phyloP scores from a whole-genome alignment of 805 yeast species.

The Ogataea ganodermae region DNA sequence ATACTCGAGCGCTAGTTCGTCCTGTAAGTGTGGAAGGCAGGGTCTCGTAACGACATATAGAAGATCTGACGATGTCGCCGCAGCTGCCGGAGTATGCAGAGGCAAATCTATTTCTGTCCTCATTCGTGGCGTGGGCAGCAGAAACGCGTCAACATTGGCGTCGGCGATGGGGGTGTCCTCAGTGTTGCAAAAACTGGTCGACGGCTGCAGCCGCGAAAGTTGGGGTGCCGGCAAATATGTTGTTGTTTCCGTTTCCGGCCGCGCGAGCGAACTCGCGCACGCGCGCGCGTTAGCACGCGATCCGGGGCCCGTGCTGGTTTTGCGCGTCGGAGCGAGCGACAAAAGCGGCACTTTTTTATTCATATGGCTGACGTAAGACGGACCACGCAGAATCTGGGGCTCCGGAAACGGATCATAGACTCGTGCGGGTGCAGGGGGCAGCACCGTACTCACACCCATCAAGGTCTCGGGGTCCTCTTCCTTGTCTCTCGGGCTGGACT shows the following conservation, averaged over 20 bases:
- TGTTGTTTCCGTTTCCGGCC: not conserved
- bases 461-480: no score
- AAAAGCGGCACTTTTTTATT: slow-evolving; percentile 8
- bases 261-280: not conserved
- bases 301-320: not conserved
- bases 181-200: slow-evolving; percentile 5
- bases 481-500: not conserved
- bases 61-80: not conserved
- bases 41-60: not conserved
- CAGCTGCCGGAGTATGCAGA: not conserved
- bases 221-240: not conserved
- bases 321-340: slow-evolving; percentile 3
- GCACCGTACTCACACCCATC: slow-evolving; percentile 2
- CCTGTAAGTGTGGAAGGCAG: slow-evolving; percentile 1
- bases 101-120: not conserved
- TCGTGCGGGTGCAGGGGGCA: not conserved
- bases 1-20: slow-evolving; percentile 3
- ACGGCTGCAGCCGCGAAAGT: slow-evolving; percentile 5
- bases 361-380: not conserved
- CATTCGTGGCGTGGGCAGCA: slow-evolving; percentile 7
- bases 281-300: not conserved
- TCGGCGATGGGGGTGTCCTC: slow-evolving; percentile 3
- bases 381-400: slow-evolving; percentile 11
- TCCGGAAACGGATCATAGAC: slow-evolving; percentile 6
- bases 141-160: not conserved